Base-by-base conservation (phyloP, 768 basidiomycete species). In the Nidula microcarpa region DNA sequence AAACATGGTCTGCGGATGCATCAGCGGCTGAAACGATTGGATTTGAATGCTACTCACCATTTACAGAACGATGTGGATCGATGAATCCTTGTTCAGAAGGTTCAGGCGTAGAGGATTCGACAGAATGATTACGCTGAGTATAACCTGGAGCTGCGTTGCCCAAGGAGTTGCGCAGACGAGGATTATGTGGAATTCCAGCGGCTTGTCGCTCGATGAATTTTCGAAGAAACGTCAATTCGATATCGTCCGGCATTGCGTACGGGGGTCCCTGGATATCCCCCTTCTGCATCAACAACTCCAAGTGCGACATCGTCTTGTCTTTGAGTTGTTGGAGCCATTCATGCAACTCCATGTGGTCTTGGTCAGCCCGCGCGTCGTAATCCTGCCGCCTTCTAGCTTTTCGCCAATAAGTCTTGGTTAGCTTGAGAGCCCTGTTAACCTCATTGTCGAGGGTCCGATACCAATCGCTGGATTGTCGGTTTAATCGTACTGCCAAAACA, bases 261-360 rank as follows among this genome's bases (percentile, higher is more conserved):
- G 89, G 88, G 2, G 89, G 89, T 14, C 89, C 89, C 62, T 85
- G 87, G 33, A 91, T 91, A 57, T 91, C 89, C 62, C 88, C 87
- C 63, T 91, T 90, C 65, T 91, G 89, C 86, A 91, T 91, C 60
- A 91, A 82, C 2, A 91, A 77, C 66, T 91, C 89, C 44, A 91
- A 77, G 69, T 91, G 88, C 46, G 88, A 87, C 89, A 91, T 91
- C 49, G 87, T 89, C 68, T 90, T 91, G 69, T 91, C 89, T 67
- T 91, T 91, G 60, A 91, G 75, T 66, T 91, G 89, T 60, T 91
- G 89, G 1, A 91, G 72, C 89, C 89, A 91, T 64, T 91, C 89
- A 61, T 91, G 89, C 17, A 91, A 71, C 64, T 91, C 89, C 89
- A 91, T 91, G 62, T 91, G 89, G 64, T 91, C 89, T 65, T 90